phyloP scores from a whole-genome alignment of 73 alveolate species.

The Stentor coeruleus region DNA sequence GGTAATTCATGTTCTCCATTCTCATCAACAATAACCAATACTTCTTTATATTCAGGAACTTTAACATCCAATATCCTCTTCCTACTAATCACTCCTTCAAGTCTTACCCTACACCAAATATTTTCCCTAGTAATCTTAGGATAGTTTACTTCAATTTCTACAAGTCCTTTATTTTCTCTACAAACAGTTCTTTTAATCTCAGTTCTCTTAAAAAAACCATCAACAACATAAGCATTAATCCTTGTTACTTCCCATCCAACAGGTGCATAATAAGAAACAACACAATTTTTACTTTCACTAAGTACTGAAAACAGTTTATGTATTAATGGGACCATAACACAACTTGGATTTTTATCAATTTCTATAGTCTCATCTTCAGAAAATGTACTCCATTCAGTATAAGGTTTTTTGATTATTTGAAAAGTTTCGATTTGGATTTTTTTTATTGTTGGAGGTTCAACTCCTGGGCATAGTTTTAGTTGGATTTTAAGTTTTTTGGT shows the following conservation, averaged over 20 bases:
- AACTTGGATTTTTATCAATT: not conserved
- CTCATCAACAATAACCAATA: conserved; percentile 21
- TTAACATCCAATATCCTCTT: conserved; percentile 16
- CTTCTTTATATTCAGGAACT: not conserved
- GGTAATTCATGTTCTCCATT: conserved; percentile 23
- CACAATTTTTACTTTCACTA: not conserved
- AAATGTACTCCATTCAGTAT: conserved; percentile 11
- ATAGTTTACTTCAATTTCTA: conserved; percentile 15
- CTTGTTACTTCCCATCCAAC: conserved; percentile 24
- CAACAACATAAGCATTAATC: not conserved
- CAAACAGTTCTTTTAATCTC: not conserved
- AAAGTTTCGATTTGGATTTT: not conserved
- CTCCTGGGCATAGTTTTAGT: conserved; percentile 15
- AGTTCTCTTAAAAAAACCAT: not conserved
- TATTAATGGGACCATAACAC: conserved; percentile 12
- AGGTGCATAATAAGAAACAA: conserved; percentile 20
- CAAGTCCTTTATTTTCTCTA: conserved; percentile 14
- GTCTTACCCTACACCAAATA: not conserved
- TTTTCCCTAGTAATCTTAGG: not conserved
- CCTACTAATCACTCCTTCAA: conserved; percentile 13
- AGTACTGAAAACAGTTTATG: not conserved
- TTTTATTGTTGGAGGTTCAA: conserved; percentile 21
- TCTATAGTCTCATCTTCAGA: not conserved
- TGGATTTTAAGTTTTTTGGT: conserved; percentile 16
- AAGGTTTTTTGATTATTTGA: not conserved